Evolutionary conservation across 768 basidiomycete species (phyloP), one percentile per base, ranked within the genome.

Genomic region (Boletus insuetus): DNA sequence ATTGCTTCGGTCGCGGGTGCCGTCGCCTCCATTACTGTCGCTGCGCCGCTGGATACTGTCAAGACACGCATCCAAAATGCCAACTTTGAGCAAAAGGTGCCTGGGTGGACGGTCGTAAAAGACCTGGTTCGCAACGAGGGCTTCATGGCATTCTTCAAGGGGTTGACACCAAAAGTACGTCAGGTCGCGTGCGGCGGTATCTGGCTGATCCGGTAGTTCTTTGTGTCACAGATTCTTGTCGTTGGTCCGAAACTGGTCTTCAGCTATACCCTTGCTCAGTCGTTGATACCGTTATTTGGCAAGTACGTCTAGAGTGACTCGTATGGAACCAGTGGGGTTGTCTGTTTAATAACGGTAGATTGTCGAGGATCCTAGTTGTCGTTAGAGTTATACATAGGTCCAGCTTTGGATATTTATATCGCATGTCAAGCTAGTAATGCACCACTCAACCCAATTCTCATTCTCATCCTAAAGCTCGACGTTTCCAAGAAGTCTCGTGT

Each of bases 51-150:
- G 12, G 96, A 98, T 64, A 87, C 87, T 37, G 85, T 99, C 76
- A 99, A 99, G 79, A 94, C 95, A 19, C 91, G 95, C 26, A 97
- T 99, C 57, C 96, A 99, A 71, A 97, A 98, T 72, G 96, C 95
- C 55, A 96, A 97, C 78, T 99, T 98, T 68, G 91, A 94, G 72
- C 79, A 77, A 49, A 91, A 91, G 65, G 88, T 90, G 13, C 77
- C 79, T 46, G 96, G 96, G 5, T 58, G 88, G 59, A 85, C 84
- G 1, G 90, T 98, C 44, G 74, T 98, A 54, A 84, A 81, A 68
- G 95, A 97, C 26, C 80, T 98, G 55, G 69, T 98, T 63, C 86
- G 84, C 70, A 84, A 92, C 54, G 96, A 99, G 73, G 96, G 96
- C 20, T 58, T 79, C 1, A 68, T 74, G 0, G 94, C 91, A 17